Base-by-base conservation (phyloP, 2,329 filamentous ascomycete species). In the Trichoderma aggressivum region DNA sequence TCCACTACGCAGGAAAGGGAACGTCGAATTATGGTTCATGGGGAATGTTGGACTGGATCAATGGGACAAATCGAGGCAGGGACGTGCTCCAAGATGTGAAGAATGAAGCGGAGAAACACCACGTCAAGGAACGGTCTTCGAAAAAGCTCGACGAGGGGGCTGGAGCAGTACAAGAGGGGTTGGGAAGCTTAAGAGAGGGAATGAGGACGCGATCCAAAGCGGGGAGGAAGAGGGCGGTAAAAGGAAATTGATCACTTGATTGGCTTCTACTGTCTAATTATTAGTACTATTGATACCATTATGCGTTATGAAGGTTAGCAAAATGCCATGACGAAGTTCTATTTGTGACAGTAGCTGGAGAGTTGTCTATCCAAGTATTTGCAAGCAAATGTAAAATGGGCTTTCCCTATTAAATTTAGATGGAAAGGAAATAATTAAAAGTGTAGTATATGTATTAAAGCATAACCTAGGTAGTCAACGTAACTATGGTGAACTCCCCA, bases 31-130 rank as follows among this genome's bases (percentile, higher is more conserved):
- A 84, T 74, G 87, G 88, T 12, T 84, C 88, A 0, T 86, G 88
- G 83, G 90, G 90, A 0, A 73, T 92, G 3, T 72, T 91, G 72
- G 90, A 92, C 77, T 91, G 89, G 86, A 74, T 84, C 1, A 83
- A 86, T 72, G 90, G 85, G 32, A 91, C 87, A 12, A 85, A 84
- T 66, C 77, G 86, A 7, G 86, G 87, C 1, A 82, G 84, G 16
- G 81, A 82, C 34, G 84, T 89, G 3, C 79, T 88, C 2, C 85
- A 88, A 53, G 81, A 82, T 53, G 84, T 89, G 2, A 79, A 88
- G 3, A 86, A 87, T 47, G 88, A 90, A 77, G 86, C 86, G 6
- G 85, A 87, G 43, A 89, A 88, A 79, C 87, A 88, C 75, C 78
- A 84, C 30, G 79, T 88, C 16, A 83, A 85, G 75, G 84, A 83